Percentiles rank a stretch among this genome's conserved stretches.
phyloP scores from a whole-genome alignment of 768 basidiomycete species.

The Serendipita sp. region DNA sequence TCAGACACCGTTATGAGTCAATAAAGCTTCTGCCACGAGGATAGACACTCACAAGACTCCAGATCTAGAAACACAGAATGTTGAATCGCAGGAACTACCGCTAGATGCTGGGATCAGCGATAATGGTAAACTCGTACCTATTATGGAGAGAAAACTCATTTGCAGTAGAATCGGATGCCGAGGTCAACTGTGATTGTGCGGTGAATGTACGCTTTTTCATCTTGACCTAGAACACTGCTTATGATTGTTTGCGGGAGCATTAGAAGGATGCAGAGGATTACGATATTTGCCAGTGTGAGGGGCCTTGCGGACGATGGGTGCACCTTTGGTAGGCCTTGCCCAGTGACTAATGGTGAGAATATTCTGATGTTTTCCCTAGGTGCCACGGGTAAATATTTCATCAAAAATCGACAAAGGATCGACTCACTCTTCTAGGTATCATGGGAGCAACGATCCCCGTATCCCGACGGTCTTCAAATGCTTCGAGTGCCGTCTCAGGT shows the following conservation, averaged over 20 bases:
- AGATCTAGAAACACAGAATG: slow-evolving; percentile 20
- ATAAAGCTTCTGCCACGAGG: too few relatives aligned
- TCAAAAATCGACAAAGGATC: not conserved
- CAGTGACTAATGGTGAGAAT: not conserved
- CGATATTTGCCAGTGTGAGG: slow-evolving; percentile 42
- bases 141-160: too few relatives aligned
- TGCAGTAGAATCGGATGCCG: slow-evolving; percentile 16
- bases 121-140: too few relatives aligned
- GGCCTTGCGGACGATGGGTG: slow-evolving; percentile 56
- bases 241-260: too few relatives aligned
- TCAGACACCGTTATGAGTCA: too few relatives aligned
- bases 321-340: slow-evolving; percentile 46
- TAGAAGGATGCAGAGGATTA: slow-evolving; percentile 39
- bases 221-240: not conserved
- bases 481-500: slow-evolving; percentile 57
- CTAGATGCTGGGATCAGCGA: too few relatives aligned
- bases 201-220: slow-evolving; percentile 18
- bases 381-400: slow-evolving; percentile 38
- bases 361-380: slow-evolving; percentile 20
- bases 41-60: too few relatives aligned
- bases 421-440: slow-evolving; percentile 30
- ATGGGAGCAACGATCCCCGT: slow-evolving; percentile 38
- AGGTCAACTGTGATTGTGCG: slow-evolving; percentile 54
- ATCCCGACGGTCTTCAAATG: slow-evolving; percentile 49
- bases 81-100: too few relatives aligned